phyloP scores from a whole-genome alignment of 1,284 basidiomycete species.

The Puccinia triticina region DNA sequence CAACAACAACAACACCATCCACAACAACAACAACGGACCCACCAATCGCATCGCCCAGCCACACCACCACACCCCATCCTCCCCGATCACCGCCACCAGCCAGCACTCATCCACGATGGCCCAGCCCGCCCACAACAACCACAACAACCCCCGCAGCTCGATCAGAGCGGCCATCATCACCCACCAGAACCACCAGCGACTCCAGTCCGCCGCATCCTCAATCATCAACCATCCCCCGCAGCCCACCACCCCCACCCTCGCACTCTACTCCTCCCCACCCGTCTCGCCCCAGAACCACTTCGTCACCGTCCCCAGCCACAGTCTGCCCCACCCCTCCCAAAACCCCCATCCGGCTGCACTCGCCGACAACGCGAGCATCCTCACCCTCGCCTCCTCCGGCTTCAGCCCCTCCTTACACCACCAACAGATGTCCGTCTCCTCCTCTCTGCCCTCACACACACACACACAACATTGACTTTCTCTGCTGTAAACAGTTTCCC shows the following conservation, averaged over 20 bases:
- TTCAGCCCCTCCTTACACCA: constrained; percentile 45
- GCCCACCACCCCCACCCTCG: constrained; percentile 13
- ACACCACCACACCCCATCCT: constrained; percentile 3
- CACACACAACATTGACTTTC: no score
- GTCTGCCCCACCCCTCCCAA: constrained; percentile 49
- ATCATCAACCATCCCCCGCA: constrained; percentile 5
- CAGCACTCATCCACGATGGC: constrained; percentile 3
- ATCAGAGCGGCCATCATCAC: neutral
- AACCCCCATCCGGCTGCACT: constrained; percentile 50
- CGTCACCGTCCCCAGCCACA: constrained; percentile 46
- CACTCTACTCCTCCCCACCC: constrained; percentile 19
- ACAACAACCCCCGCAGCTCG: neutral
- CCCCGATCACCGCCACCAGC: neutral
- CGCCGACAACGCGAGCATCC: constrained; percentile 49
- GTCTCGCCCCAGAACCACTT: constrained; percentile 7
- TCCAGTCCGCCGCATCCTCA: constrained; percentile 22
- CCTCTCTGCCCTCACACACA: neutral
- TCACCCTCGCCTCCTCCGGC: constrained; percentile 47
- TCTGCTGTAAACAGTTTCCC: constrained; percentile 38
- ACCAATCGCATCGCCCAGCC: constrained; percentile 48
- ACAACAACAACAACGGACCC: no score
- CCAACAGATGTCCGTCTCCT: constrained; percentile 39
- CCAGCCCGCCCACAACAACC: constrained; percentile 6
- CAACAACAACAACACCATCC: no score
- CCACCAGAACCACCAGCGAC: constrained; percentile 35